Evolutionary conservation across 305 asterid genomes (phyloP).

Genomic region (Coffea humblotiana): DNA sequence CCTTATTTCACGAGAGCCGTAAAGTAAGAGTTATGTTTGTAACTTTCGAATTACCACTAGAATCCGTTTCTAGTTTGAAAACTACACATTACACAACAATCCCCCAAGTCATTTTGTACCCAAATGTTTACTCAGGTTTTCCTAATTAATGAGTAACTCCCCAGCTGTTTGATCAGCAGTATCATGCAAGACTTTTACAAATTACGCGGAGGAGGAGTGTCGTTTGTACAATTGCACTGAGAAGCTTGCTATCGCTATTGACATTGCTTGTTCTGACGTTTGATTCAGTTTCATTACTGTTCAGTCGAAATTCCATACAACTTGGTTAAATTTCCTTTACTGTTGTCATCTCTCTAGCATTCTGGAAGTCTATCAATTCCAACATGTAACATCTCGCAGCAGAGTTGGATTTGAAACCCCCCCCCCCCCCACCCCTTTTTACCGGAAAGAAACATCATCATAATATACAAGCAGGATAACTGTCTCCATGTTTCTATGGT

Average conservation of each 20-base stretch:
- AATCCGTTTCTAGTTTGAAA: too few species aligned
- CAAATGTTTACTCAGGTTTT: too few species aligned
- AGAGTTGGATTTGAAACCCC: neutral
- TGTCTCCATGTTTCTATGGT: slow-evolving; percentile 34
- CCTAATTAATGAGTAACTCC: neutral
- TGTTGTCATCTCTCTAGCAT: neutral
- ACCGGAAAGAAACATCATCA: slow-evolving; percentile 6
- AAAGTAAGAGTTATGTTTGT: too few species aligned
- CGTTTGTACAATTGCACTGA: neutral
- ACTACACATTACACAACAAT: too few species aligned
- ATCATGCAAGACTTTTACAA: neutral
- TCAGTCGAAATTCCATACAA: neutral
- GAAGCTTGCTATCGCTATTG: too few species aligned
- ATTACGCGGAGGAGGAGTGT: neutral
- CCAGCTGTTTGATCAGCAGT: neutral
- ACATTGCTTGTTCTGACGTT: neutral
- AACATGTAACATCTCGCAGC: neutral
- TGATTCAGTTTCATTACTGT: neutral
- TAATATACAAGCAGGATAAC: slow-evolving; percentile 54
- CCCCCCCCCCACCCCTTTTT: neutral
- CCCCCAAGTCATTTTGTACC: too few species aligned
- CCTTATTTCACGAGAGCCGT: too few species aligned
- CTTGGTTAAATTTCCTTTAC: neutral
- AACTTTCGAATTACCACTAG: too few species aligned
- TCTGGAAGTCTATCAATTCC: neutral